Evolutionary conservation across 306 rosid genomes (phyloP), one percentile per base, ranked within the genome.

Genomic region (Prunus campanulata): DNA sequence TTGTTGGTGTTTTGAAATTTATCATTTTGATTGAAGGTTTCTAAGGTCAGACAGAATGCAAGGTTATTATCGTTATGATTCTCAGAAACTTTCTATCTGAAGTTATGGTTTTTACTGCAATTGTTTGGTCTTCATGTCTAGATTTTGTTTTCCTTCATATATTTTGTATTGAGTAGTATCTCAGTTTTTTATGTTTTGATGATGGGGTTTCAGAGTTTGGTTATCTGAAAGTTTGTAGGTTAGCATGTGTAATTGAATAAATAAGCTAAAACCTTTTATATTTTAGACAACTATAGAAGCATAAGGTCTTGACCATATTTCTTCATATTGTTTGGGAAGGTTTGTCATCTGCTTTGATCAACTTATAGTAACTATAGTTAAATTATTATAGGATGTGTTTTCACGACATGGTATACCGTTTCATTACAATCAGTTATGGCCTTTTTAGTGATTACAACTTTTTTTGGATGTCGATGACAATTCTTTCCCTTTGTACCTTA

Each of bases 1-100:
- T 75, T 47, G 75, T 22, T 44, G 71, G 27, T 68, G 75, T 71
- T 77, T 79, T 72, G 47, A 56, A 76, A 72, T 22, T 49, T 85
- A 8, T 70, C 50, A 35, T 71, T 30, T 68, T 83, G 57, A 15
- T 52, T 52, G 70, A 82, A 88, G 96, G 88, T 49, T 79, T 79
- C 62, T 51, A 83, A 75, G 83, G 88, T 72, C 87, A 69, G 79
- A 73, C 86, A 25, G 96, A 92, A 79, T 92, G 97, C 98, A 95
- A 92, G 97, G 98, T 95, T 73, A 39, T 78, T 73, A 24, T 80
- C 74, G 9, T 39, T 39, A 39, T 74, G 64, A 74, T 75, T 59
- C 59, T 83, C 77, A 77, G 55, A 50, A 27, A 68, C 20, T 52
- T 77, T 76, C 25, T 61, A 42, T 72, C 75, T 76, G 52, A 63